Base-by-base conservation (phyloP, 208 protist species). In the Wallacemonas rigidus region DNA sequence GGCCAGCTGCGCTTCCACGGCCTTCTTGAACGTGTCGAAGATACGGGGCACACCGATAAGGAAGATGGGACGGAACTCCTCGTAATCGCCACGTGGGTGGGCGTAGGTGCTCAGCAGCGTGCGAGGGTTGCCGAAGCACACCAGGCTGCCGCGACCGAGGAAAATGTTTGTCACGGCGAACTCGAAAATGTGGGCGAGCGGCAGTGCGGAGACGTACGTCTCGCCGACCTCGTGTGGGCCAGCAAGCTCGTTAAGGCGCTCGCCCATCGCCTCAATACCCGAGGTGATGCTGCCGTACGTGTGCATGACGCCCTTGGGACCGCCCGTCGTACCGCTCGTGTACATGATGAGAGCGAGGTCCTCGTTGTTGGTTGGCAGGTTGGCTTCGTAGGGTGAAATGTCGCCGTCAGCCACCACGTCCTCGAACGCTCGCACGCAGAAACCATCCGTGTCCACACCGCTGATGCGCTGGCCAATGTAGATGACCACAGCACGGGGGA, bases 141-240 rank as follows among this genome's bases (percentile, higher is more conserved):
- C 58, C 50, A 82, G 35, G 11, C 74, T 57, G 12, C 81, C 84
- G 26, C 71, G 50, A 1, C 54, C 56, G 39, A 90, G 15, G 50
- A 92, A 79, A 11, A 83, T 55, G 50, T 79, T 83, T 2, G 82
- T 12, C 5, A 77, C 81, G n/a, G 70, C 53, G 44, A 89, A 76
- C 67, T 92, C 87, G 5, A 91, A 77, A 50, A 94, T 91, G 75
- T 93, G 89, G 11, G 87, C 89, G 12, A 93, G 74, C 12, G 89
- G 87, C 2, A 94, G 69, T 56, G 85, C 90, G 2, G 84, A 81
- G 26, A 87, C 67, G 58, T 92, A 86, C 3, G 71, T 67, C 41
- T 93, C 82, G 39, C 78, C 67, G 67, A 64, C 58, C 81, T 80
- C 56, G 36, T 74, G 72, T 17, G 78, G 43, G 26, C 51, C 76